Evolutionary conservation across 345 rosid species (phyloP).

Genomic region (Eucalyptus pauciflora): DNA sequence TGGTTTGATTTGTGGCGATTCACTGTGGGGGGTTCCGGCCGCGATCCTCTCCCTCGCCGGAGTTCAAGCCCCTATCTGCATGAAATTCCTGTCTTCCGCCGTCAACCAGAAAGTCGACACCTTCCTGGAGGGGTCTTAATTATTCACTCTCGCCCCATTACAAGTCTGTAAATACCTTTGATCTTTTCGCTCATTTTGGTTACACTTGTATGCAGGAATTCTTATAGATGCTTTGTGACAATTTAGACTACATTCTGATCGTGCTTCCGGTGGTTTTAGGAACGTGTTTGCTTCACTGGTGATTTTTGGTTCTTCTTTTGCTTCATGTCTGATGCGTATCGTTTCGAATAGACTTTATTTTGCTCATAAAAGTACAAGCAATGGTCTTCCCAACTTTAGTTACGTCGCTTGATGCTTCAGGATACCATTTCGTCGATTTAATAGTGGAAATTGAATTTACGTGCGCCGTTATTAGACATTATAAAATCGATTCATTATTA

Average conservation of each 20-base stretch:
- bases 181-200: not conserved
- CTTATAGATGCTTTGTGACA: not conserved
- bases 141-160: not conserved
- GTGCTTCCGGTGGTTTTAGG: not conserved
- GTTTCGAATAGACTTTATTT: not conserved
- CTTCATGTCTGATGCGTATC: not conserved
- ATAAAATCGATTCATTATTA: not conserved
- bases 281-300: not conserved
- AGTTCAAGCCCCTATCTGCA: constrained; percentile 67
- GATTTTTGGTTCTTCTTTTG: not conserved
- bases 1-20: constrained; percentile 85
- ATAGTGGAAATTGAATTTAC: not conserved
- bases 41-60: constrained; percentile 71
- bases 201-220: not conserved
- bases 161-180: not conserved
- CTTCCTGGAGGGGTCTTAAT: constrained; percentile 17
- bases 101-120: constrained; percentile 41
- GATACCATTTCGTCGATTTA: not conserved
- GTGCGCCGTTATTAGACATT: not conserved
- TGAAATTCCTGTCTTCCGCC: constrained; percentile 70
- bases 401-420: not conserved
- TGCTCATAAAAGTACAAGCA: not conserved
- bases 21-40: constrained; percentile 84
- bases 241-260: not conserved
- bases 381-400: not conserved